Conservation (phyloP, 805 yeast genomes). For the Candida michaelii region DNA sequence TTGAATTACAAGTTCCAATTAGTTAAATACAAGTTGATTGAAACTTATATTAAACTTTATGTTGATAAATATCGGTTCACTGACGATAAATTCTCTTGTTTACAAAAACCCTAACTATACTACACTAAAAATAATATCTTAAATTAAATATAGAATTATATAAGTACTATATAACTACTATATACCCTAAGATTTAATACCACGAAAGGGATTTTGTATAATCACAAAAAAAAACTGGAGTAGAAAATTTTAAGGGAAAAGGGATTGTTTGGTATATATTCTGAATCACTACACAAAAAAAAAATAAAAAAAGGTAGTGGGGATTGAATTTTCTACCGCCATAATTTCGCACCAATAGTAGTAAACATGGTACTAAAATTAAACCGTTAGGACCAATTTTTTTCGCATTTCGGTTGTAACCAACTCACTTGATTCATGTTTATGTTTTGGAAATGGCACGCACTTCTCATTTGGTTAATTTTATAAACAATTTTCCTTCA, state of each 20-base stretch:
- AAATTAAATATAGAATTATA: neutral
- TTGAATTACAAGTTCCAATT: no score
- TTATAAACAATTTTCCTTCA: constrained; percentile 1
- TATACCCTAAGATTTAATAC: neutral
- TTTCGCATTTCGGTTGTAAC: constrained; percentile 6
- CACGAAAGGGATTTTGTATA: constrained; percentile 3
- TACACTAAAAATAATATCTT: neutral
- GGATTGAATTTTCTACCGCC: neutral
- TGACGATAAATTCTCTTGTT: neutral
- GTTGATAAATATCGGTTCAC: neutral
- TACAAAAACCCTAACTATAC: neutral
- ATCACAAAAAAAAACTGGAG: constrained; percentile 5
- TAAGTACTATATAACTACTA: neutral
- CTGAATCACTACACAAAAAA: constrained; percentile 7
- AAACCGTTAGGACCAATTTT: neutral
- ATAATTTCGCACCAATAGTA: neutral
- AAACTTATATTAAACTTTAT: neutral
- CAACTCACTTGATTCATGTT: constrained; percentile 8
- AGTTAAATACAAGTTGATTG: no score
- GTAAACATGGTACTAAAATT: neutral
- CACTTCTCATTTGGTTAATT: constrained; percentile 3
- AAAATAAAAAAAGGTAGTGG: neutral
- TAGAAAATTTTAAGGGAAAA: constrained; percentile 1
- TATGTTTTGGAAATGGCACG: constrained; percentile 6
- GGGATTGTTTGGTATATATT: constrained; percentile 8